A percentile compares a stretch with the other conserved stretches of the same genome.
Evolutionary conservation across 176 grass and related monocot species (phyloP).

Genomic region (maize (Zea mays)): Zm-B73-REFERENCE-NAM-5.0 NC_050096.1:1491501-1492000

Average conservation of each 20-base stretch:
- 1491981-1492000: background rate
- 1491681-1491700: background rate
- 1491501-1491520: constrained; percentile 84
- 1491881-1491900: constrained; percentile 62
- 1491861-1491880: constrained; percentile 92
- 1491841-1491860: constrained; percentile 84
- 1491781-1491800: background rate
- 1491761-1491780: background rate
- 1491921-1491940: background rate
- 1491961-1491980: background rate
- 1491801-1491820: constrained; percentile 15
- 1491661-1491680: background rate
- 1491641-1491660: background rate
- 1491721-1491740: constrained; percentile 21
- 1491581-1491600: constrained; percentile 91
- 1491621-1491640: constrained; percentile 15
- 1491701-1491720: constrained; percentile 10
- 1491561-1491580: constrained; percentile 72
- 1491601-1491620: constrained; percentile 73
- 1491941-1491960: background rate
- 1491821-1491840: constrained; percentile 52
- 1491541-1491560: constrained; percentile 87
- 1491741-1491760: background rate
- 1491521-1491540: constrained; percentile 88
- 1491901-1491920: background rate